Percentiles rank a stretch among this genome's conserved stretches.
Evolutionary conservation across 345 rosid species (phyloP).

Genomic region (Brassica rapa): DNA sequence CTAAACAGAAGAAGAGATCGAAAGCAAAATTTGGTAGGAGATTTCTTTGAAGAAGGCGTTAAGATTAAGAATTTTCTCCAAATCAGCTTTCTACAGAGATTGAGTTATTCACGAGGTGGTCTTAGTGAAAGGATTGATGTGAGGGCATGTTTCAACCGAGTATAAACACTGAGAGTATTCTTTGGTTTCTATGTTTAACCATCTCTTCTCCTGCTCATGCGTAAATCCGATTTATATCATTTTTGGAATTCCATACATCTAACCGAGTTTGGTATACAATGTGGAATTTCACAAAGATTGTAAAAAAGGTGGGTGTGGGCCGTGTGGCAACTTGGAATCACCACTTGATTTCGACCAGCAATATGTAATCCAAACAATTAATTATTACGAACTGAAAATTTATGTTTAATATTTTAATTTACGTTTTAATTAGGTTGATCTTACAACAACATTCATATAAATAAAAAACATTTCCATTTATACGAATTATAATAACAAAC

Average conservation of each 20-base stretch:
- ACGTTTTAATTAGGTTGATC: too few species aligned
- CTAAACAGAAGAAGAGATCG: conserved; percentile 56
- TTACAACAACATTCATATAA: too few species aligned
- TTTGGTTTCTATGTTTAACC: conserved; percentile 4
- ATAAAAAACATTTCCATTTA: too few species aligned
- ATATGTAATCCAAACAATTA: too few species aligned
- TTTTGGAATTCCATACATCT: conserved; percentile 70
- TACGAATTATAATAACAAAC: too few species aligned
- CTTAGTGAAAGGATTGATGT: conserved; percentile 75
- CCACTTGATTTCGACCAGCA: too few species aligned
- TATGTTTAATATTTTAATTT: too few species aligned
- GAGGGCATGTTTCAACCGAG: conserved; percentile 70
- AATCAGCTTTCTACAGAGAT: conserved; percentile 33
- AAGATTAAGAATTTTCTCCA: conserved; percentile 1
- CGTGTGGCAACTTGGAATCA: too few species aligned
- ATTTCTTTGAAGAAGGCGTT: conserved; percentile 2
- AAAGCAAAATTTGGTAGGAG: conserved; percentile 42
- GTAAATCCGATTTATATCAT: conserved; percentile 8
- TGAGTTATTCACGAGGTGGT: conserved; percentile 51
- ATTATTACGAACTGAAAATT: too few species aligned
- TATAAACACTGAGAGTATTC: conserved; percentile 51
- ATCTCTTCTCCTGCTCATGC: conserved; percentile 57
- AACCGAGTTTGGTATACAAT: conserved; percentile 30
- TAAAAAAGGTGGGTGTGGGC: too few species aligned
- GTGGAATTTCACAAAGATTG: too few species aligned